A percentile compares a stretch with the other conserved stretches of the same genome.
Evolutionary conservation across 306 rosid genomes (phyloP).

Genomic region (Senna siamea): DNA sequence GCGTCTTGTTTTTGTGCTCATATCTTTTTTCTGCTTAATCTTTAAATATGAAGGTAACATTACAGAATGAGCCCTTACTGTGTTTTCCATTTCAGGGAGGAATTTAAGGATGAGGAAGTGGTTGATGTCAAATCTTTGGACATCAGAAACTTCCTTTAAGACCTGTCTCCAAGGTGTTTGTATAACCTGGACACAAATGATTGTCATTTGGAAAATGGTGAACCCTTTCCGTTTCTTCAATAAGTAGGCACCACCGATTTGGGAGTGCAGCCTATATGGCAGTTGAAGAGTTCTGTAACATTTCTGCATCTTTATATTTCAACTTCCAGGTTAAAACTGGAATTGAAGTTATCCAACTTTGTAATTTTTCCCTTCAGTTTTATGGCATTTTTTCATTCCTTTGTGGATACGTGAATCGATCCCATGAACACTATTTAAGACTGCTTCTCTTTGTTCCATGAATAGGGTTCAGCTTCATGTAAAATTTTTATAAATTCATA

Average conservation of each 20-base stretch:
- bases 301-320: conserved; percentile 40
- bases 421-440: not conserved
- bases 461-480: no score
- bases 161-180: conserved; percentile 22
- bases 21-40: not conserved
- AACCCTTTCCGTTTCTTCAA: conserved; percentile 51
- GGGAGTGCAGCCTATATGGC: conserved; percentile 47
- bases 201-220: conserved; percentile 51
- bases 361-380: not conserved
- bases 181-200: conserved; percentile 42
- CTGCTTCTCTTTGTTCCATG: no score
- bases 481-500: no score
- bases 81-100: conserved; percentile 75
- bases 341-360: conserved; percentile 34
- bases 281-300: conserved; percentile 36
- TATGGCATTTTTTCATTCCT: not conserved
- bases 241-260: conserved; percentile 57
- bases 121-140: conserved; percentile 78
- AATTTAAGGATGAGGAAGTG: conserved; percentile 81
- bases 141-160: conserved; percentile 80
- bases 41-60: conserved; percentile 20
- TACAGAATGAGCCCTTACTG: conserved; percentile 2
- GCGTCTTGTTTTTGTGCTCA: conserved; percentile 11
- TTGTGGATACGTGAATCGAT: not conserved
- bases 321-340: conserved; percentile 39